These are phyloP conservation scores for Aspergillus sp. DNA, from an alignment of 2,329 filamentous ascomycete species.

Conservation along the genomic window DNA sequence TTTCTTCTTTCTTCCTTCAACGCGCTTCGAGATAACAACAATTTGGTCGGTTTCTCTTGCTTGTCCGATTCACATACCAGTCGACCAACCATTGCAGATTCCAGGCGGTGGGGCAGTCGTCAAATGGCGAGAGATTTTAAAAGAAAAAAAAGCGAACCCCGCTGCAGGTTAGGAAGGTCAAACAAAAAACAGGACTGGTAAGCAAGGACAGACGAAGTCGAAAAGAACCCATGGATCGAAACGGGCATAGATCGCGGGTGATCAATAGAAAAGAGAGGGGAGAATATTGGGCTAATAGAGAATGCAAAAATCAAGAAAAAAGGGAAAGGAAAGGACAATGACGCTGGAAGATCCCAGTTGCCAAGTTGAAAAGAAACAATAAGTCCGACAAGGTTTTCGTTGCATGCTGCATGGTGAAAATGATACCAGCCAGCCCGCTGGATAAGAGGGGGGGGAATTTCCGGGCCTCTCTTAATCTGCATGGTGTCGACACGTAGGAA, in stretches of 20 bases:
- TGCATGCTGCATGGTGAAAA: conserved; percentile 19
- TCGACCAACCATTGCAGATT: conserved; percentile 1
- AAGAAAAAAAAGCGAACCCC: no score
- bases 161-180: conserved; percentile 1
- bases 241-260: conserved; percentile 18
- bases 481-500: conserved; percentile 18
- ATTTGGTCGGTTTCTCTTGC: background rate
- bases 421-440: conserved; percentile 12
- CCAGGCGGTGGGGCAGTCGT: background rate
- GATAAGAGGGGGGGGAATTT: conserved; percentile 10
- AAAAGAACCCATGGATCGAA: conserved; percentile 23
- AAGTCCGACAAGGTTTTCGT: conserved; percentile 25
- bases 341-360: conserved; percentile 19
- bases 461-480: conserved; percentile 22
- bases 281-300: conserved; percentile 28
- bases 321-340: conserved; percentile 6
- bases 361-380: conserved; percentile 7
- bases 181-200: conserved; percentile 6
- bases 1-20: conserved; percentile 7
- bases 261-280: conserved; percentile 21
- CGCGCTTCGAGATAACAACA: conserved; percentile 22
- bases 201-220: conserved; percentile 1
- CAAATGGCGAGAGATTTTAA: no score
- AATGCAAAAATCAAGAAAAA: conserved; percentile 26
- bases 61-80: conserved; percentile 1